Base-by-base conservation (phyloP, 495 filamentous ascomycete genomes). In the Friedmanniomyces simplex region DNA sequence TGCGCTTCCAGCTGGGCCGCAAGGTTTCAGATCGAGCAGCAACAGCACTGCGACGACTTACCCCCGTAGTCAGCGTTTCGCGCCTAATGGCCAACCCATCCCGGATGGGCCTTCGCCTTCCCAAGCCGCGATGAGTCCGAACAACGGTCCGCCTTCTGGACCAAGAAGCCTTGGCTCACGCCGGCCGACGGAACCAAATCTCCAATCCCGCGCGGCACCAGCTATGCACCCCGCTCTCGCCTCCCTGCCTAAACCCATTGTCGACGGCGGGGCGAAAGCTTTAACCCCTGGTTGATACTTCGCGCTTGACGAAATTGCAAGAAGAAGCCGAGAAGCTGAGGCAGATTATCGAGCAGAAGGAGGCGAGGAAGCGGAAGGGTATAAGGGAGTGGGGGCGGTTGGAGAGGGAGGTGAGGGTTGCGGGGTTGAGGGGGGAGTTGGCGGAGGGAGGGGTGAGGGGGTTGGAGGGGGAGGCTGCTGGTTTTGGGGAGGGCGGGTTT, bases 401-500 rank as follows among this genome's bases (percentile, higher is more conserved):
- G 56, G 77, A 82, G 58, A 68, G 79, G 24, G 83, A 86, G 66
- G 79, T 74, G 47, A 76, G 76, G 16, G 79, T 78, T 43, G 78
- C 77, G 30, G 77, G 77, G 3, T 63, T 84, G 51, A 79, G 77
- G 66, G 79, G 76, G 55, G 81, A 84, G 54, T 63, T 85, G 50
- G 81, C 82, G 1, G 83, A 85, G 63, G 70, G 76, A n/a, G 74
- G 80, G 56, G 62, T 86, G 55, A 71, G 76, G 45, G 75, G 80
- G 55, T 71, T 79, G 39, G 80, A 80, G 63, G 74, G 74, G 39
- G 81, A 83, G 58, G 71, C 8, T 11, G 32, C n/a, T n/a, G n/a
- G n/a, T n/a, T n/a, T n/a, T 18, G 50, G 50, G 50, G 10, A 20
- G 12, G 36, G 51, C 4, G 70, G 37, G 73, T 72, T 32, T 3